Percentiles rank a stretch among this genome's conserved stretches.
phyloP scores from a whole-genome alignment of 768 basidiomycete species.

The Agaricus bisporus region DNA sequence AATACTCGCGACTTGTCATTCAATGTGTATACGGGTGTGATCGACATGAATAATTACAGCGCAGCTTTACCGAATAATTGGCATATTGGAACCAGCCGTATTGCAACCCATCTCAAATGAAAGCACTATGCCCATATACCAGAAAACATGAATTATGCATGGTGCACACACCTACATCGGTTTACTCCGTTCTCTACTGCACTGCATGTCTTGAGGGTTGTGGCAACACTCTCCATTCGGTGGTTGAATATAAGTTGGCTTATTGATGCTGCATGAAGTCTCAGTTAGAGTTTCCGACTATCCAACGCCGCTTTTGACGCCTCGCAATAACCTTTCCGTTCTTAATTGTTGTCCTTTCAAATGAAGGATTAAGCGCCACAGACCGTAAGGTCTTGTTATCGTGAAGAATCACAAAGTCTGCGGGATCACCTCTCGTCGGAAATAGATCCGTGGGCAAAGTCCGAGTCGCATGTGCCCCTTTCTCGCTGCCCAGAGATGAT shows the following conservation, averaged over 20 bases:
- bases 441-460: constrained; percentile 24
- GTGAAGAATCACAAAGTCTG: constrained; percentile 58
- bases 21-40: too few species aligned
- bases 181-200: background rate
- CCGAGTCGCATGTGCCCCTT: background rate
- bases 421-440: constrained; percentile 34
- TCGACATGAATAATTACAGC: too few species aligned
- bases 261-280: background rate
- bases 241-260: background rate
- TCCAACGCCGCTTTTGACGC: constrained; percentile 29
- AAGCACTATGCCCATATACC: too few species aligned
- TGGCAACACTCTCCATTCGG: background rate
- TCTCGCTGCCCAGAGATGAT: background rate
- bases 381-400: constrained; percentile 36
- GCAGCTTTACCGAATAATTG: too few species aligned
- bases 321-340: constrained; percentile 37
- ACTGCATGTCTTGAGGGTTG: background rate
- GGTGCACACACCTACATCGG: background rate
- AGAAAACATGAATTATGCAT: background rate
- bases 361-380: constrained; percentile 43
- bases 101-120: too few species aligned
- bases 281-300: constrained; percentile 12
- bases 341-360: constrained; percentile 47
- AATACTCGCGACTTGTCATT: too few species aligned
- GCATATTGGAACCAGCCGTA: too few species aligned